phyloP scores from a whole-genome alignment of 192 early-diverging fungal genomes.

The Backusella liffmaniae region DNA sequence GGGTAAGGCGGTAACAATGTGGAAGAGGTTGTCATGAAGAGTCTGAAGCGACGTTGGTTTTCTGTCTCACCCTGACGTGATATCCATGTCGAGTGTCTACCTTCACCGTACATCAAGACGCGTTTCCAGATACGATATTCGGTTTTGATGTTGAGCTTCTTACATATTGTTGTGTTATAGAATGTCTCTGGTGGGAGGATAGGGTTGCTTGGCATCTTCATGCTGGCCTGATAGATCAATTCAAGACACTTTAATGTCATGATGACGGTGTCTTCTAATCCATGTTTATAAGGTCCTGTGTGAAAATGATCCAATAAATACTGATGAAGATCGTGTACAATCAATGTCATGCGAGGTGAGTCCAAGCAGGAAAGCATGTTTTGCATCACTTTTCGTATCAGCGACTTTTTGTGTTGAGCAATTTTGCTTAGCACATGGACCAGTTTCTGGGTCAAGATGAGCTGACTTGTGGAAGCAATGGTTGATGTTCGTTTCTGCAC shows the following conservation, averaged over 20 bases:
- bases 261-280: constrained; percentile 28
- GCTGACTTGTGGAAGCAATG: not conserved
- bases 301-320: constrained; percentile 38
- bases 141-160: constrained; percentile 69
- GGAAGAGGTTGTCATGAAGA: constrained; percentile 15
- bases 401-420: not conserved
- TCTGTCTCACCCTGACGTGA: not conserved
- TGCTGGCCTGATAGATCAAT: constrained; percentile 9
- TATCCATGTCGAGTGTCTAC: constrained; percentile 12
- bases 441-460: constrained; percentile 12
- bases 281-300: constrained; percentile 34
- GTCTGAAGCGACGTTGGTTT: constrained; percentile 13
- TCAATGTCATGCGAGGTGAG: not conserved
- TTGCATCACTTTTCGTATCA: not conserved
- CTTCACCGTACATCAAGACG: constrained; percentile 42
- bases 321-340: constrained; percentile 22
- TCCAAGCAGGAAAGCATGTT: not conserved
- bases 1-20: not conserved
- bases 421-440: constrained; percentile 14
- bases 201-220: not conserved
- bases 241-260: constrained; percentile 24
- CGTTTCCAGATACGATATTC: constrained; percentile 75
- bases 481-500: not conserved
- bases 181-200: constrained; percentile 10
- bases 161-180: constrained; percentile 25